phyloP scores from a whole-genome alignment of 352 stramenopile genomes.

The Pythium utonaiense region DNA sequence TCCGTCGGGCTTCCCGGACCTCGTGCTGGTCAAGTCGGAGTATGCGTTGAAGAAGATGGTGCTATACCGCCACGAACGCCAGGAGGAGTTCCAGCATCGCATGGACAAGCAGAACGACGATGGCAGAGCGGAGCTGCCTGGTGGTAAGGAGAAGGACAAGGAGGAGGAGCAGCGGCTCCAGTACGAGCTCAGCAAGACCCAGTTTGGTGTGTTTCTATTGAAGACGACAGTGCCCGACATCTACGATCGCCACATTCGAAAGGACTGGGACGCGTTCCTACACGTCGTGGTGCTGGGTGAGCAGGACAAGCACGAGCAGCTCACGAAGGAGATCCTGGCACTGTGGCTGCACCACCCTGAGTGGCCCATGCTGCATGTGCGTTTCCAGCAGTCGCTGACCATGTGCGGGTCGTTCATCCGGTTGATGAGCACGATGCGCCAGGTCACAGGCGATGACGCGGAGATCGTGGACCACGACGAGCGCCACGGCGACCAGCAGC shows the following conservation, averaged over 20 bases:
- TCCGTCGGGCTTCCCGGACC: slow-evolving; percentile 41
- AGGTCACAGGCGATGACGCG: slow-evolving; percentile 24
- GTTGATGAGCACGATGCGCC: slow-evolving; percentile 38
- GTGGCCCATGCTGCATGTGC: slow-evolving; percentile 63
- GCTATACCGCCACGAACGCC: slow-evolving; percentile 45
- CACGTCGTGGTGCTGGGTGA: slow-evolving; percentile 56
- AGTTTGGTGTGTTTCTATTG: slow-evolving; percentile 59
- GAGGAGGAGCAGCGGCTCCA: slow-evolving; percentile 13
- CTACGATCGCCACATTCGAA: slow-evolving; percentile 53
- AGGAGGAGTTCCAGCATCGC: slow-evolving; percentile 40
- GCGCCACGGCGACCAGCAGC: slow-evolving; percentile 9
- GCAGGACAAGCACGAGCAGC: slow-evolving; percentile 56
- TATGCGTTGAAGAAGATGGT: slow-evolving; percentile 55
- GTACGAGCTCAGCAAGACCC: slow-evolving; percentile 34
- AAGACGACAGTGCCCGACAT: slow-evolving; percentile 60
- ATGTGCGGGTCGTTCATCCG: slow-evolving; percentile 51
- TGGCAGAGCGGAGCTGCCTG: background rate
- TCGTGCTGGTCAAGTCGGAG: slow-evolving; percentile 64
- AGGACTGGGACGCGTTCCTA: slow-evolving; percentile 70
- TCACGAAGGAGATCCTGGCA: slow-evolving; percentile 55
- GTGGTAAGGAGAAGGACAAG: slow-evolving; percentile 4
- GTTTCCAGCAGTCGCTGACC: slow-evolving; percentile 44
- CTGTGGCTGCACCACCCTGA: slow-evolving; percentile 53
- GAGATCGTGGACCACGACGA: slow-evolving; percentile 20
- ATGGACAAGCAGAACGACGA: slow-evolving; percentile 25